Base-by-base conservation (phyloP, 805 yeast species). In the Nakazawaea ernobii region DNA sequence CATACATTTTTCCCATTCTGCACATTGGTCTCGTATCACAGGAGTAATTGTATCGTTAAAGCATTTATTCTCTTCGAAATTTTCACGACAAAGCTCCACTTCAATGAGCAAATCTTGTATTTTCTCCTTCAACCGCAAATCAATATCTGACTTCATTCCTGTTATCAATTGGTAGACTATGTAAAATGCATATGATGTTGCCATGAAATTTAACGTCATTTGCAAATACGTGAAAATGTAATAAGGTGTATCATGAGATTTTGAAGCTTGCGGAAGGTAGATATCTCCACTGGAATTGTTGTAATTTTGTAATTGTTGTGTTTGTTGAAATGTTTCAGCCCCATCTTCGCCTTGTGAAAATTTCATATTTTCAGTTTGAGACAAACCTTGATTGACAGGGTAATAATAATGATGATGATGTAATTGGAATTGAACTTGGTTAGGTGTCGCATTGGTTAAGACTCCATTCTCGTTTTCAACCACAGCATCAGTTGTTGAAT, bases 1-100 rank as follows among this genome's bases (percentile, higher is more conserved):
- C 86, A 83, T 82, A 58, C 92, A 84, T 40, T 71, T 70, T 45
- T 71, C 75, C 90, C 89, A 86, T 49, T 71, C 66, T 13, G 69
- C 64, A 61, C 94, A 86, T 35, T 71, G 68, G 26, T 66, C 64
- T 48, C 75, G 77, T 49, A 84, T 59, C 2, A 82, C 85, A 1
- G 90, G 85, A 2, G 74, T 79, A 8, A 78, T 66, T 3, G 71
- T 65, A 9, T 71, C 77, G 3, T 79, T 79, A 13, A 68, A 68
- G 60, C 95, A 86, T 35, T 70, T 60, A 60, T 85, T 86, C 9
- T 71, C 75, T 33, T 63, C 40, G 58, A 75, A 85, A 15, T 75
- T 65, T 28, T 75, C 61, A 26, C 71, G 62, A 60, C 92, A 85
- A 26, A 64, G 64, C 9, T 73, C 74, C 1, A 81, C 77, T 53